Base-by-base conservation (phyloP, 352 stramenopile species). In the Globisporangium ultimum region DNA sequence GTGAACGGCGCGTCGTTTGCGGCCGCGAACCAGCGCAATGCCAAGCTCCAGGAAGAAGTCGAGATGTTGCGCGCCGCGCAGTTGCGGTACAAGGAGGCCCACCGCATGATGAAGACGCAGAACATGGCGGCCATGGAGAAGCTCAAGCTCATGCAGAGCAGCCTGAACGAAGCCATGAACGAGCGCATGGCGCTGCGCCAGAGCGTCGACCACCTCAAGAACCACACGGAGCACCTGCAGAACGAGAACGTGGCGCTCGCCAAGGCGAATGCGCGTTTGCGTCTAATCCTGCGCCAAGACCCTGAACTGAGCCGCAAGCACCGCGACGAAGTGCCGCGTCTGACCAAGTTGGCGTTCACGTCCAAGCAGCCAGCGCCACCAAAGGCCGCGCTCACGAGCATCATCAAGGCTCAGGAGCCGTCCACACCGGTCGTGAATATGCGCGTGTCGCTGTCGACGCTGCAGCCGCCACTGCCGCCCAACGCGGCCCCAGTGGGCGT, bases 1-100 rank as follows among this genome's bases (percentile, higher is more conserved):
- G 86, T 94, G 42, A 94, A 94, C 43, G 86, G 86, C 53, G 86
- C 86, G 46, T 93, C 84, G 18, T 95, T 95, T 53, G 79, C 84
- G 0, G 86, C 86, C 17, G 84, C 84, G 5, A 95, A 95, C 71
- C 82, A 91, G 67, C 83, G 84, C 43, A 86, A 86, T 13, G 83
- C 76, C 54, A 94, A 95, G 72, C 72, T 95, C 21, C 84, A 93
- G 52, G 86, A 95, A 43, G 84, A 93, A n/a, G 42, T 60, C 5
- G 56, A 62, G 56, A 28, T 62, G 34, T 36, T 62, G 18, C 56
- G 56, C 13, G 42, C 46, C 13, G 56, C 56, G 36, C 56, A 62
- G 48, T 9, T 62, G 34, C 85, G 85, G 28, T 92, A 92, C 72
- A 95, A 95, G 74, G 81, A 78, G 17, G 88, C 81, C 2, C 85